Evolutionary conservation across 805 yeast species (phyloP), one percentile per base, ranked within the genome.

Genomic region (Candida sanyiensis): DNA sequence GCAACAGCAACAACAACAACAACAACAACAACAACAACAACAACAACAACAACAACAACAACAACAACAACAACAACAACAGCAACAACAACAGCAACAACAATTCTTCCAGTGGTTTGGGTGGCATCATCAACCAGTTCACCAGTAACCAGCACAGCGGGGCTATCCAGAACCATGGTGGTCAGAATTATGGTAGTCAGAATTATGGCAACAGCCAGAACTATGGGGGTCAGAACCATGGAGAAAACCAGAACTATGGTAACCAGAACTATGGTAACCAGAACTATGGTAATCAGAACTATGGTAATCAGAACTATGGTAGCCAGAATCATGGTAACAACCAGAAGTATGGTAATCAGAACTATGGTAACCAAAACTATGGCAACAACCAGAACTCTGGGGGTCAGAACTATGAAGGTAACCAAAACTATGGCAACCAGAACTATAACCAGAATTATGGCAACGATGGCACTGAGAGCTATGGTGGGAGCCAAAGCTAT

Each of bases 11-110:
- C 17, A 35, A 26, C 26, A 12, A 23, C 34, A 28, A 27, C 18
- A 28, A 23, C 17, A 20, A 24, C 31, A 35, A 40, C 31, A 40
- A 39, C 32, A 37, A 39, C 22, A 36, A 28, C 31, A 15, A 32
- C 12, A 33, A 33, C 25, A 6, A 32, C 11, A 26, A 25, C 21
- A 15, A 13, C 24, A 31, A 38, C 30, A 15, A 30, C 17, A 26
- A 17, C 12, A 23, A 22, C 21, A 19, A 17, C 17, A 15, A 32
- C 21, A 11, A 39, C 17, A 33, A 35, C 19, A 26, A 35, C 11
- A 29, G 17, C 18, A 24, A 17, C 19, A 28, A 11, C 23, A 17
- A 35, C 38, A 16, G 23, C 24, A 7, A 28, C 9, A 21, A 16
- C 18, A 19, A 11, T 13, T 12, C 13, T 8, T 7, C 21, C 15